These are phyloP conservation scores for Aureobasidium sp. DNA, from an alignment of 2,329 filamentous ascomycete species.

Conservation along the genomic window DNA sequence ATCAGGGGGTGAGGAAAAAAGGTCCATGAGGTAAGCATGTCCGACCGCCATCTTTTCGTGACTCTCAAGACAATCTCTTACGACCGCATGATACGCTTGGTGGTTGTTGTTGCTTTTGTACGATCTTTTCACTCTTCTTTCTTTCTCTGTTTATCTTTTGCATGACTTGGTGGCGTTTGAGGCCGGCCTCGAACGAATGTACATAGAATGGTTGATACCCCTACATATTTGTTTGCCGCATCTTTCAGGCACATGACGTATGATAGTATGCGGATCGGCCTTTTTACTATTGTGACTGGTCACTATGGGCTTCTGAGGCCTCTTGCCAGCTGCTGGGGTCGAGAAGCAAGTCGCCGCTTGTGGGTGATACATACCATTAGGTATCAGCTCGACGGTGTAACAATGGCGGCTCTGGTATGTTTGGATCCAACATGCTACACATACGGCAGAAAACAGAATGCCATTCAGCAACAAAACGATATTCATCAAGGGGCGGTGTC, in stretches of 20 bases:
- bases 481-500: too few relatives aligned
- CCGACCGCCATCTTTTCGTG: background rate
- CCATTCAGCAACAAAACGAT: too few relatives aligned
- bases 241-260: slow-evolving; percentile 8
- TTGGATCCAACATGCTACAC: too few relatives aligned
- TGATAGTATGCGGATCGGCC: background rate
- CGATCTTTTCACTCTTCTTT: background rate
- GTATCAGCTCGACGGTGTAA: background rate
- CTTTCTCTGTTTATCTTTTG: background rate
- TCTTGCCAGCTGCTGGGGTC: background rate
- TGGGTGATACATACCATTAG: background rate
- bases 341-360: background rate
- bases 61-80: background rate
- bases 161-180: background rate
- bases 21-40: background rate
- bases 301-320: background rate
- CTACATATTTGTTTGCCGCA: background rate
- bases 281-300: background rate
- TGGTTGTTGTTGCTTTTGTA: background rate
- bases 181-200: background rate
- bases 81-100: background rate
- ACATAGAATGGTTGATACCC: slow-evolving; percentile 10
- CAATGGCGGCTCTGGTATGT: background rate
- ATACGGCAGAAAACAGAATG: too few relatives aligned
- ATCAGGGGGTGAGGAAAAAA: background rate